Percentiles rank a stretch among this genome's conserved stretches.
Evolutionary conservation across 495 filamentous ascomycete genomes (phyloP).

Genomic region (Sabuloglossum arenarium): DNA sequence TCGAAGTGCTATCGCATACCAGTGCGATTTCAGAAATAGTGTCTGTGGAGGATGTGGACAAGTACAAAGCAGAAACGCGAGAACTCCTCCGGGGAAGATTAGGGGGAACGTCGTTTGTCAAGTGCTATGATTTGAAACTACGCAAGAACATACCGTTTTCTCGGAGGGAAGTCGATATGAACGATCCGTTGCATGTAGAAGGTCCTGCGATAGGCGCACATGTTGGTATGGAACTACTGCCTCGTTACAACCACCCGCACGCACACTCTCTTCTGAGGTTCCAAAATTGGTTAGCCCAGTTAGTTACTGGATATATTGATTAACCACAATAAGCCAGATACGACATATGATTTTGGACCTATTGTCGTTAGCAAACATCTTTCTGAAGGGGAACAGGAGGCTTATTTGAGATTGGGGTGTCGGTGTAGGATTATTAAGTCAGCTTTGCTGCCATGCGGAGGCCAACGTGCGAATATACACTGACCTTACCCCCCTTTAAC

Average conservation of each 20-base stretch:
- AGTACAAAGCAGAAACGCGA: background rate
- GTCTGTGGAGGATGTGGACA: background rate
- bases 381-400: background rate
- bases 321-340: too few relatives aligned
- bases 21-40: background rate
- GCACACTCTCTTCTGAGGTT: too few relatives aligned
- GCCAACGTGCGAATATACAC: background rate
- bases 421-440: background rate
- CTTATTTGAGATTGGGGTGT: background rate
- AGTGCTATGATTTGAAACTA: background rate
- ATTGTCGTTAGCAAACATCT: background rate
- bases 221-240: background rate
- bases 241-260: too few relatives aligned
- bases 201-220: background rate
- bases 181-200: background rate
- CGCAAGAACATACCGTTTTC: background rate
- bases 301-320: too few relatives aligned
- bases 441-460: background rate
- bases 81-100: background rate
- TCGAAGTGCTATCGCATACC: background rate
- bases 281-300: too few relatives aligned
- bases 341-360: background rate
- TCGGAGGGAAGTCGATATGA: background rate
- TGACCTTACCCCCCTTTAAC: background rate
- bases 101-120: background rate